Evolutionary conservation across 2,329 filamentous ascomycete species (phyloP), one percentile per base, ranked within the genome.

Genomic region (Colletotrichum sp.): DNA sequence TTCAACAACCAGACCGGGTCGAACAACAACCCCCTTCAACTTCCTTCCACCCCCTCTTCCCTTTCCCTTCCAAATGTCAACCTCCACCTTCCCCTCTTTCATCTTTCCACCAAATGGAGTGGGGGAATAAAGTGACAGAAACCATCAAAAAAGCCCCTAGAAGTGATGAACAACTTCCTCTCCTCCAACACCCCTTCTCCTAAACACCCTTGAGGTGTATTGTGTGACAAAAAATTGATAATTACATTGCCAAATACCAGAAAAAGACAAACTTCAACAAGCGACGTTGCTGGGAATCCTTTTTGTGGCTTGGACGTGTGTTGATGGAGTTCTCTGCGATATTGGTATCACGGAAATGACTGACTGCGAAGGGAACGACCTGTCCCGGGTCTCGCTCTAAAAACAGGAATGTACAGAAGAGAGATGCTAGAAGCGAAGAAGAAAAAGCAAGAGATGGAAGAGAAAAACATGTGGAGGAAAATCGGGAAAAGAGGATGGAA

Each of bases 301-400:
- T 16, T 39, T 43, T 34, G n/a, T 71, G 52, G 22, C n/a, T 62
- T 48, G 56, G 30, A 22, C 43, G 43, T 52, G 39, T 34, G 36
- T 62, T 62, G 72, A 48, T n/a, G 18, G 39, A 39, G 56, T 62
- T 76, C 65, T 76, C 66, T 75, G 71, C 71, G 70, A 75, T 75
- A 76, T 71, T 76, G 76, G 76, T 77, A 76, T 77, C 76, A 77
- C 66, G 72, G 76, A 67, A 77, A 76, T 48, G 75, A 78, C 75
- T 75, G 77, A 78, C 56, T 73, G 62, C 60, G 77, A 78, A 78
- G 55, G 66, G 75, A 77, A 78, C 70, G 77, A 78, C 77, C 77
- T 71, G 73, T 71, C 77, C 75, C 66, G 77, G 72, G 77, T 78
- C 77, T 76, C 60, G 69, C 76, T 76, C 66, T 76, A 76, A 52